Base-by-base conservation (phyloP, 768 basidiomycete genomes). In the Mrakia frigida region DNA sequence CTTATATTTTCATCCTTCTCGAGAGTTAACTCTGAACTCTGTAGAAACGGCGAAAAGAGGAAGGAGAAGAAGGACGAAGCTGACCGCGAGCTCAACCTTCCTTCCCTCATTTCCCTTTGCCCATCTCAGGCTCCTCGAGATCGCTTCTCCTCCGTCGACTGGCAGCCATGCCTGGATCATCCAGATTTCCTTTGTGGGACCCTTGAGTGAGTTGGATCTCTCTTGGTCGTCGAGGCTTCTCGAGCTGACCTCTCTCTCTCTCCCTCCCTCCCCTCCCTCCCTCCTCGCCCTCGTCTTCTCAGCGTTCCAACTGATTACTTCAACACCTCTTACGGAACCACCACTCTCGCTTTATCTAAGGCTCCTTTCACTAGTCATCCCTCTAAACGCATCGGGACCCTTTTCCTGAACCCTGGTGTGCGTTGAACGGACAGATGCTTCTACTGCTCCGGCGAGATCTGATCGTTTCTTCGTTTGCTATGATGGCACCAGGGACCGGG, bases 241-340 rank as follows among this genome's bases (percentile, higher is more conserved):
- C 37, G 4, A 37, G 63, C 63, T 41, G 7, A n/a, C 65, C 21
- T 68, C 37, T 7, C 18, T 23, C 37, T n/a, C n/a, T 39, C 18
- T 41, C 23, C 37, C 16, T 39, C 65, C 39, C 65, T 41, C 23
- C 16, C 65, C 18, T 41, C 23, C 37, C 16, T 39, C 65, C 39
- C 65, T 41, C 23, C 16, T 5, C 10, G 10, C 3, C 16, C 18
- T 46, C 23, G 39, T 25, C 21, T 2, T 14, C 11, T 3, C 35
- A 68, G 65, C 73, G 78, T 78, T 4, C 78, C 78, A 4, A 78
- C 74, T 21, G 78, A 78, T 52, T 78, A 78, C 67, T 43, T 63
- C 46, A 70, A 76, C 61, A 70, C 78, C 53, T 71, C 78, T 1
- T 67, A 14, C 13, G 78, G 78, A 7, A 31, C 41, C 21, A 73